Conservation (phyloP, 306 rosid genomes). For the Malus sylvestris region DNA sequence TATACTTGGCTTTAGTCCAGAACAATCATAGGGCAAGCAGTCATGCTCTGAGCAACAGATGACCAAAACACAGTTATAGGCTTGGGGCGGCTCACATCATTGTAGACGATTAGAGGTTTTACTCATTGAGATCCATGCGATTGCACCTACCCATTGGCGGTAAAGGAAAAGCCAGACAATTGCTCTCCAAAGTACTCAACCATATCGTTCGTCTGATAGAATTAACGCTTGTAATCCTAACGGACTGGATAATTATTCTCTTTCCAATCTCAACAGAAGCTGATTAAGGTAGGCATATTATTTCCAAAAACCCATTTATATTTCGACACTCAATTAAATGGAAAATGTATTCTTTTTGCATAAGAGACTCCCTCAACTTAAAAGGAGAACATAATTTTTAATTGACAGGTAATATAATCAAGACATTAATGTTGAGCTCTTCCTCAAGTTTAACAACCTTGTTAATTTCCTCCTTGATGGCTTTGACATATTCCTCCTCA, state of each 20-base stretch:
- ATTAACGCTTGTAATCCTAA: too few relatives aligned
- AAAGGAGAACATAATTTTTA: too few relatives aligned
- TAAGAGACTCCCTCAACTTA: too few relatives aligned
- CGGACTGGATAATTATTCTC: not conserved
- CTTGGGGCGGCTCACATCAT: constrained; percentile 94
- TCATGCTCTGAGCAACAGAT: constrained; percentile 38
- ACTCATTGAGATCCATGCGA: constrained; percentile 91
- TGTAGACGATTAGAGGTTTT: constrained; percentile 91
- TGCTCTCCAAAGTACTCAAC: constrained; percentile 90
- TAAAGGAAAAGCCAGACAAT: constrained; percentile 78
- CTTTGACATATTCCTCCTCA: constrained; percentile 67
- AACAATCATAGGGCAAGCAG: constrained; percentile 53
- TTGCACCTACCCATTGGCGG: constrained; percentile 89
- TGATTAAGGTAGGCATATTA: not conserved
- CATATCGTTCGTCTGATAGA: constrained; percentile 77
- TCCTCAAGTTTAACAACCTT: constrained; percentile 79
- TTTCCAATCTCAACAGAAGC: not conserved
- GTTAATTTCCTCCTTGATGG: constrained; percentile 66
- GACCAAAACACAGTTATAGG: constrained; percentile 67
- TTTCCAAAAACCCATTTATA: not conserved
- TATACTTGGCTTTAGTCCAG: too few relatives aligned
- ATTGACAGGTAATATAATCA: not conserved
- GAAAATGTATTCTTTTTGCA: too few relatives aligned
- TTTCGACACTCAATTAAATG: too few relatives aligned
- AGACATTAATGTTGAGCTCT: constrained; percentile 85